Evolutionary conservation across 352 stramenopile species (phyloP), one percentile per base, ranked within the genome.

Genomic region (Globisporangium mamillatum): DNA sequence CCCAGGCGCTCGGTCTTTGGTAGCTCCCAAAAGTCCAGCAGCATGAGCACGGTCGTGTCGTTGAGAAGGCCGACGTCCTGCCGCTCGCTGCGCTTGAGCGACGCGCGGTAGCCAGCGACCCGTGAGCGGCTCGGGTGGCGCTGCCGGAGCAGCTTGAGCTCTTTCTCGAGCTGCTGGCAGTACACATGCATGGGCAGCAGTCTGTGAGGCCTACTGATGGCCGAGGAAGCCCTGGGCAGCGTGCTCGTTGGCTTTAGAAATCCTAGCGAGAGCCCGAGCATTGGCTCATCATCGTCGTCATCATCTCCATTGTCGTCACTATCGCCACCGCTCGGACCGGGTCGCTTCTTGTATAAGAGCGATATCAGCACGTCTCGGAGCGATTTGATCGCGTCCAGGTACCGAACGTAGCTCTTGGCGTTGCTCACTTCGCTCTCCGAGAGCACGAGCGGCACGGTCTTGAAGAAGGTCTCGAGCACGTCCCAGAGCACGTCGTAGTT

Each of bases 381-480:
- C 4, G 71, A 74, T n/a, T 77, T 77, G 20, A 92, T 70, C 7
- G 83, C 76, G 50, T 89, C 76, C 5, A 89, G 32, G 66, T 90
- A 91, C 32, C 81, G 78, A 16, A 84, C 69, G 56, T 90, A 78
- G 32, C 41, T 66, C 62, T 90, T 91, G 3, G 77, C 71, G 62
- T 88, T 74, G 54, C 46, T 54, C 20, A 70, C 59, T 20, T 92
- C 80, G 36, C 32, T 60, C 36, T 90, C 80, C 0, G 75, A 72
- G 3, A 91, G 63, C 14, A 90, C 74, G 12, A 87, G 68, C 25
- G 86, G 83, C 0, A 93, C 63, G 44, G 75, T 84, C 25, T 74
- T 67, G 44, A 93, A 91, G 41, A 93, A 78, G 32, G 80, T 87
- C 27, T 93, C 82, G 8, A 93, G 68, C 8, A 92, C 76, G n/a